Base-by-base conservation (phyloP, 1,284 basidiomycete genomes). In the Cutaneotrichosporon curvatum region DNA sequence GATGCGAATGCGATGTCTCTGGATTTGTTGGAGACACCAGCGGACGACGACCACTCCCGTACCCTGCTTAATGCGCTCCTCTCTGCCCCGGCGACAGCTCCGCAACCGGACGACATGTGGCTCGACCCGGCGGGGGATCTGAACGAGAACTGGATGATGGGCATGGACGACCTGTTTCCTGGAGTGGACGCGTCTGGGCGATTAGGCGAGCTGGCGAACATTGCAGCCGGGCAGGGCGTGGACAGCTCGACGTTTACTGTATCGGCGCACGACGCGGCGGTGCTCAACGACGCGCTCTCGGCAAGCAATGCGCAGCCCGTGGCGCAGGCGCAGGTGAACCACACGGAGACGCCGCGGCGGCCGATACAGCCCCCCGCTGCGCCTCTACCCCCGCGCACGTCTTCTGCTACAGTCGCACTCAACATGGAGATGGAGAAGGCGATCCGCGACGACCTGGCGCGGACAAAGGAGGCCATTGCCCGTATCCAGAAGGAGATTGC, bases 41-140 rank as follows among this genome's bases (percentile, higher is more conserved):
- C 12, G 50, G 55, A 59, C 23, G 62, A 68, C 37, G 54, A 56
- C 12, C 62, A 65, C 32, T 63, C 62, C 3, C 48, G 63, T 14
- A 67, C 57, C 11, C 64, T 68, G 41, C 51, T 68, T 9, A 63
- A 61, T 1, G 67, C 65, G 3, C 54, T 68, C 14, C 63, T 64
- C 43, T 56, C 56, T 3, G 49, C 37, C 43, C 46, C 15, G 57
- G 50, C 18, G 53, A 43, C 4, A 50, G 56, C 20, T 18, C 14
- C 15, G 11, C 25, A 7, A 12, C 25, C 25, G 16, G 37, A 38
- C 21, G 37, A 38, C 10, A 12, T 14, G 5, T 20, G 19, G 6
- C 15, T 38, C 7, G 37, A 38, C 6, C 12, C 4, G 5, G 21
- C 15, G 3, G 37, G 37, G 16, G 45, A 41, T 15, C 22, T 31